Conservation (phyloP, 352 stramenopile species). For the Pythium biforme region DNA sequence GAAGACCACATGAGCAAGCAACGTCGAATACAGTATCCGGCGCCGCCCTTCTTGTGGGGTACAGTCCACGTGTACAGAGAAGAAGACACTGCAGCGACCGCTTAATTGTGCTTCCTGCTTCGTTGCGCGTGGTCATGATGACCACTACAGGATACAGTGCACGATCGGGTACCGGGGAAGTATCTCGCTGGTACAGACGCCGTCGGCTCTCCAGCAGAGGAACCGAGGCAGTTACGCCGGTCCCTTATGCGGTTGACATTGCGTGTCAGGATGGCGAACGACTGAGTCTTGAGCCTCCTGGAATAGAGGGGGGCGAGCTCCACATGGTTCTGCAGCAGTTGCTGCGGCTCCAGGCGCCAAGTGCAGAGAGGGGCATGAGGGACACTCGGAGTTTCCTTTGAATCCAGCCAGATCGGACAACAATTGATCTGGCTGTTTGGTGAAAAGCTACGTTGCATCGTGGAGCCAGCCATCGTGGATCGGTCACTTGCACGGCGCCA, state of each 20-base stretch:
- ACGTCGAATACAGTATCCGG: background rate
- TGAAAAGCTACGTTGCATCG: background rate
- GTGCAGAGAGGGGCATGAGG: background rate
- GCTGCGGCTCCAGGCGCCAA: background rate
- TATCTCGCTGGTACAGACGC: background rate
- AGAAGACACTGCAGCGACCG: background rate
- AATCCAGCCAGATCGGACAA: constrained; percentile 4
- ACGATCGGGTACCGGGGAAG: background rate
- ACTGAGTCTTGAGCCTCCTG: background rate
- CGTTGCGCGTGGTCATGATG: background rate
- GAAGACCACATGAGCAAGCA: background rate
- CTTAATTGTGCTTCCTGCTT: background rate
- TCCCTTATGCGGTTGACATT: background rate
- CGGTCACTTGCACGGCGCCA: background rate
- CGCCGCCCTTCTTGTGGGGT: no score
- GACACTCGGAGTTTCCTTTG: background rate
- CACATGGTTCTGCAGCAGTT: constrained; percentile 4
- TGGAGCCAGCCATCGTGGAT: background rate
- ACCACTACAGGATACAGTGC: background rate
- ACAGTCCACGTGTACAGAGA: no score
- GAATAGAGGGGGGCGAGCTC: background rate
- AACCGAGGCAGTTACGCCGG: no score
- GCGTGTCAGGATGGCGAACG: background rate
- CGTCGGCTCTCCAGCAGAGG: no score
- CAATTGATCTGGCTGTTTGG: constrained; percentile 1